A percentile compares a stretch with the other conserved stretches of the same genome.
These are phyloP conservation scores for Serpula lacrymans DNA, from an alignment of 768 basidiomycete genomes.

Conservation along the genomic window DNA sequence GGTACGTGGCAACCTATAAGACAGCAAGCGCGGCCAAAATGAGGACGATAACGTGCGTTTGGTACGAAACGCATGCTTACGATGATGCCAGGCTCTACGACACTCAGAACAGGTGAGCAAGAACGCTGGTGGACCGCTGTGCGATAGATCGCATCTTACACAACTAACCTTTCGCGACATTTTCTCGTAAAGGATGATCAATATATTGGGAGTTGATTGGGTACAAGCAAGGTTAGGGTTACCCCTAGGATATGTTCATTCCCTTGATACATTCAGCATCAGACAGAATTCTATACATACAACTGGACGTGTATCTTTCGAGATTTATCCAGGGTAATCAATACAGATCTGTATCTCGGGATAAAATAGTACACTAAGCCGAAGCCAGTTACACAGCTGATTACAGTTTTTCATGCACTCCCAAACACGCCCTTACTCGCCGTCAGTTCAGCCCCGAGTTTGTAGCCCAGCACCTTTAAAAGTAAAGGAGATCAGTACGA, in stretches of 20 bases:
- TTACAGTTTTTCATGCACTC: constrained; percentile 22
- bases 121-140: constrained; percentile 25
- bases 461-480: constrained; percentile 54
- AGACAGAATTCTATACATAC: too few relatives aligned
- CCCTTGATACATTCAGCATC: too few relatives aligned
- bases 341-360: too few relatives aligned
- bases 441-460: constrained; percentile 72
- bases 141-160: constrained; percentile 22
- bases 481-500: not conserved
- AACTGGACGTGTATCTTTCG: too few relatives aligned
- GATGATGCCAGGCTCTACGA: constrained; percentile 32
- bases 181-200: too few relatives aligned
- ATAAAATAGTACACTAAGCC: too few relatives aligned
- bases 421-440: constrained; percentile 59
- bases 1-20: constrained; percentile 30
- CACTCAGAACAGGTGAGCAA: constrained; percentile 32
- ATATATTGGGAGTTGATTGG: too few relatives aligned
- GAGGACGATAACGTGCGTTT: not conserved
- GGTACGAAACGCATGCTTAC: constrained; percentile 18
- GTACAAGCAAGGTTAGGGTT: too few relatives aligned
- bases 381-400: too few relatives aligned
- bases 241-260: too few relatives aligned
- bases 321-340: too few relatives aligned
- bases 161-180: constrained; percentile 13
- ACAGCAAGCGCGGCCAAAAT: not conserved